Percentiles rank a stretch among this genome's conserved stretches.
Evolutionary conservation across 164 flowering plant genomes (phyloP).

Genomic region (Annona squamosa): DNA sequence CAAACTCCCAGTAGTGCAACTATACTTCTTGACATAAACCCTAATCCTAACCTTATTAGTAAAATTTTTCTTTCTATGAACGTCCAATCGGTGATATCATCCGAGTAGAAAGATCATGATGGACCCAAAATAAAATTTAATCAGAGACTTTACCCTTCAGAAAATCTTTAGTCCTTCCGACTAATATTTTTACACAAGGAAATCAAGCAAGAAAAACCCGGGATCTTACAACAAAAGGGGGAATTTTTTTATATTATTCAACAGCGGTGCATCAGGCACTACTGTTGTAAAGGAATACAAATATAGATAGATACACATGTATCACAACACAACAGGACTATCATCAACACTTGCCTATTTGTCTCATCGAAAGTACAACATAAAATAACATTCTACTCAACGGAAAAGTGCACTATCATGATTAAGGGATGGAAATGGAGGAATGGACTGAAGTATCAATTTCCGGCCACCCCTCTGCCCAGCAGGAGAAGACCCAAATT

Average conservation of each 20-base stretch:
- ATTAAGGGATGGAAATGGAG: slow-evolving; percentile 79
- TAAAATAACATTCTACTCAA: slow-evolving; percentile 3
- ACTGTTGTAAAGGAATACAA: slow-evolving; percentile 7
- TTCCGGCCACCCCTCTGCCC: slow-evolving; percentile 56
- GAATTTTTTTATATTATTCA: slow-evolving; percentile 14
- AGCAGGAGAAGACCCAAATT: slow-evolving; percentile 38
- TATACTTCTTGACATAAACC: no score
- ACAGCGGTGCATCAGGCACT: slow-evolving; percentile 11
- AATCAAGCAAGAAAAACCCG: neutral
- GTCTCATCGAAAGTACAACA: slow-evolving; percentile 1
- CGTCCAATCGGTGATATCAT: no score
- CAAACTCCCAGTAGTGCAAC: no score
- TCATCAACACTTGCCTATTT: slow-evolving; percentile 16
- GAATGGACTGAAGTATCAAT: slow-evolving; percentile 73
- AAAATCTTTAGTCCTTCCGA: no score
- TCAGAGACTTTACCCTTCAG: no score
- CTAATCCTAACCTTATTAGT: no score
- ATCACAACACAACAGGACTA: slow-evolving; percentile 2
- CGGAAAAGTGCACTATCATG: slow-evolving; percentile 5
- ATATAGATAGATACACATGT: slow-evolving; percentile 24
- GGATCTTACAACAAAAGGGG: neutral
- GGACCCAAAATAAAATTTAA: no score
- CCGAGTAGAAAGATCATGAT: no score
- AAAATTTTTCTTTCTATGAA: no score
- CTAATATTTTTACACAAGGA: neutral